Evolutionary conservation across 371 early-diverging fungal genomes (phyloP), one percentile per base, ranked within the genome.

Genomic region (Polyrhizophydium stewartii): DNA sequence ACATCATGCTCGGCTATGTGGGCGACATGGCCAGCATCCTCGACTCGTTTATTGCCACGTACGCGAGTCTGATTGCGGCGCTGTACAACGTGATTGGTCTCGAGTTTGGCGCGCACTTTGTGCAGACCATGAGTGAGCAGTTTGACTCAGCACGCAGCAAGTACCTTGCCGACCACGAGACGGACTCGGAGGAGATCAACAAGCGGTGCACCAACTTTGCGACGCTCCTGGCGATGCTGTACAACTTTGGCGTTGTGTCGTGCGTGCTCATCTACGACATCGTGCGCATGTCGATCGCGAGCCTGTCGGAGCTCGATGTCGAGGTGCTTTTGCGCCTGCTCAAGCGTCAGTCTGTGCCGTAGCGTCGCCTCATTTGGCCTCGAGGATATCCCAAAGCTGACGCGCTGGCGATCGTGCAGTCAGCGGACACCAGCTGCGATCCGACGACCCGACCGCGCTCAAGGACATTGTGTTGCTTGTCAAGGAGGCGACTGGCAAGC

Each of bases 391-490:
- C 40, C 27, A 68, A 28, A 35, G 19, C 33, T 65, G 27, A 27
- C 32, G 9, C 46, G 33, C 58, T 7, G 10, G 24, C 50, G 32
- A 3, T 40, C 45, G 24, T 45, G 16, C 66, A 85, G 89, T 90
- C 30, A 85, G 86, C 57, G 98, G 98, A n/a, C 74, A 80, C 51
- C 89, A 93, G 66, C 77, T 97, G 58, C 85, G 96, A 50, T 77
- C 85, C 38, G 98, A 97, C 72, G 96, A 96, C 68, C 96, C 98
- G 17, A 71, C 85, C 19, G 82, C 92, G 10, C 77, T 97, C 60
- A 93, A 92, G 71, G 89, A 89, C 56, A 89, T 94, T 53, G 87
- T 93, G 50, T 81, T 86, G 60, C 76, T 82, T 45, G 84, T 92
- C 43, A 86, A 89, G 62, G 76, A 73, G 35, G 80, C 77, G 61